Percentiles rank a stretch among this genome's conserved stretches.
Conservation (phyloP, 208 protist species). For the Wallacemonas collosoma region DNA sequence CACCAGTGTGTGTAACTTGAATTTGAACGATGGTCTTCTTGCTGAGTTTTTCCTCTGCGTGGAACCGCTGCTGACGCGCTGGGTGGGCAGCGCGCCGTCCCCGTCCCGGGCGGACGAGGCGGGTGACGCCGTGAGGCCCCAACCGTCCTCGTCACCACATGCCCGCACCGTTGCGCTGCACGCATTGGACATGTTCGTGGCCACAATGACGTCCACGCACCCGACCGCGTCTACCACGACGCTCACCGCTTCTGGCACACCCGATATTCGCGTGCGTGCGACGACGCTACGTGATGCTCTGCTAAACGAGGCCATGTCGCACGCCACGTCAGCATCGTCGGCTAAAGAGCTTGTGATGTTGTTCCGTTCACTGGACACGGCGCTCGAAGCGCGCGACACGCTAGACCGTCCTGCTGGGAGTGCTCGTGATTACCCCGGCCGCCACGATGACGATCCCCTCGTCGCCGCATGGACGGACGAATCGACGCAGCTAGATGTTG, state of each 20-base stretch:
- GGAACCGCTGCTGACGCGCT: background rate
- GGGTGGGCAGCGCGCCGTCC: too few species aligned
- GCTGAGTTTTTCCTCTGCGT: constrained; percentile 11
- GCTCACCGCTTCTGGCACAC: constrained; percentile 6
- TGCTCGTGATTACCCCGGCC: too few species aligned
- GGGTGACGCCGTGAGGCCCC: too few species aligned
- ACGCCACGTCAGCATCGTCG: constrained; percentile 16
- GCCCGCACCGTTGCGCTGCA: constrained; percentile 15
- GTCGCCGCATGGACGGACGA: too few species aligned
- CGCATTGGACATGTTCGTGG: constrained; percentile 21
- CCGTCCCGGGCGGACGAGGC: too few species aligned
- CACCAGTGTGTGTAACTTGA: constrained; percentile 26
- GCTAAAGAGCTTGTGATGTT: constrained; percentile 34
- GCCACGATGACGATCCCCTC: too few species aligned
- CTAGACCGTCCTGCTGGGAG: too few species aligned
- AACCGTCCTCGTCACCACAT: background rate
- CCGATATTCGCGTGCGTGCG: constrained; percentile 20
- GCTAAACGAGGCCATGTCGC: constrained; percentile 16
- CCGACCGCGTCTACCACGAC: background rate
- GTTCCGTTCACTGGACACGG: constrained; percentile 1
- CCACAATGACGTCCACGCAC: background rate
- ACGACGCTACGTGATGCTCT: constrained; percentile 22
- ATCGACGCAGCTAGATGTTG: too few species aligned
- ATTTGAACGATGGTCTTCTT: background rate
- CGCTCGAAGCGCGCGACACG: background rate